These are phyloP conservation scores for Nakazawaea holstii DNA, from an alignment of 805 yeast species.

Conservation along the genomic window DNA sequence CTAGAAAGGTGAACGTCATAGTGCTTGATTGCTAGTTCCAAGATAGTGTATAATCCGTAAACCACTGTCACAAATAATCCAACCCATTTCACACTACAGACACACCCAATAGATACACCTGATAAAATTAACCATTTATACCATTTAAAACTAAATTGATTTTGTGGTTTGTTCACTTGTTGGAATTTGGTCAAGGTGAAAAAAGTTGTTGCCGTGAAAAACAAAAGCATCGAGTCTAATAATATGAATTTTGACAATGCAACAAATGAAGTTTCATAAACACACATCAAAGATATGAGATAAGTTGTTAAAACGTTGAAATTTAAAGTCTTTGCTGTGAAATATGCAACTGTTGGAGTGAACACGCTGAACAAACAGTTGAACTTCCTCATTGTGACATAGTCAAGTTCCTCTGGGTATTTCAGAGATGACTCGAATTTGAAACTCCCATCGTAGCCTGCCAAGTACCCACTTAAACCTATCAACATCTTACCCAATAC, in stretches of 20 bases:
- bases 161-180: slow-evolving; percentile 30
- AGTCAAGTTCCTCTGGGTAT: slow-evolving; percentile 75
- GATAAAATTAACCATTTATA: slow-evolving; percentile 51
- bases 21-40: slow-evolving; percentile 44
- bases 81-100: slow-evolving; percentile 83
- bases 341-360: slow-evolving; percentile 68
- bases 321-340: slow-evolving; percentile 57
- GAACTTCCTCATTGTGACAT: slow-evolving; percentile 62
- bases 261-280: slow-evolving; percentile 64
- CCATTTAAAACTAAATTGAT: slow-evolving; percentile 37
- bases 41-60: slow-evolving; percentile 53
- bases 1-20: slow-evolving; percentile 28
- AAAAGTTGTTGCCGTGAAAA: slow-evolving; percentile 70
- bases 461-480: slow-evolving; percentile 72
- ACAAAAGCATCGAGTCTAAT: slow-evolving; percentile 69
- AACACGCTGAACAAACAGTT: slow-evolving; percentile 63
- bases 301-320: slow-evolving; percentile 46
- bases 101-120: slow-evolving; percentile 75
- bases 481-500: slow-evolving; percentile 80
- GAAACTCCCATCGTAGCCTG: slow-evolving; percentile 87
- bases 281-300: slow-evolving; percentile 56
- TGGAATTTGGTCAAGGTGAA: slow-evolving; percentile 54
- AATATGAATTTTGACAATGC: slow-evolving; percentile 71
- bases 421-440: slow-evolving; percentile 77
- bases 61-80: slow-evolving; percentile 64